Percentiles rank a stretch among this genome's conserved stretches.
These are phyloP conservation scores for Backusella circina DNA, from an alignment of 192 early-diverging fungal genomes.

Conservation along the genomic window DNA sequence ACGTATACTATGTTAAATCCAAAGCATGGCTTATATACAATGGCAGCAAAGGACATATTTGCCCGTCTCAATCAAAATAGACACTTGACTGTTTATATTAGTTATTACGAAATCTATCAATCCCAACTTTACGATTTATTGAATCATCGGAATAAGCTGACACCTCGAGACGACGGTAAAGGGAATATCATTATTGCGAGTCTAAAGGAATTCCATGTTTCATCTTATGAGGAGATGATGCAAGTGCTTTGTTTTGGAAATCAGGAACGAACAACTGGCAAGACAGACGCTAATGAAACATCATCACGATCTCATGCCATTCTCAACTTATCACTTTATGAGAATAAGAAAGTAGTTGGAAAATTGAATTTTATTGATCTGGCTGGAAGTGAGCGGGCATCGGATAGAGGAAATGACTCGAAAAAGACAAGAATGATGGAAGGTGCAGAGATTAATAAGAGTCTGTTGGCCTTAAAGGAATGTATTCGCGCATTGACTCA, in stretches of 20 bases:
- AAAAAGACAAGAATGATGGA: conserved; percentile 79
- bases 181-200: conserved; percentile 88
- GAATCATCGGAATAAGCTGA: conserved; percentile 82
- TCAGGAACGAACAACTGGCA: conserved; percentile 85
- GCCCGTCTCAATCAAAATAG: conserved; percentile 58
- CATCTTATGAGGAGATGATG: conserved; percentile 78
- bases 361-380: conserved; percentile 98
- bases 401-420: conserved; percentile 82
- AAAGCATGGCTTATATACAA: conserved; percentile 87
- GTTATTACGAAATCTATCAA: conserved; percentile 98
- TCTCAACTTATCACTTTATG: conserved; percentile 78
- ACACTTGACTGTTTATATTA: conserved; percentile 77
- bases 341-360: conserved; percentile 51
- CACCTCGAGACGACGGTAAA: conserved; percentile 94
- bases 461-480: conserved; percentile 92
- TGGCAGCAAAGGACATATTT: conserved; percentile 92
- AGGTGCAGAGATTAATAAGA: conserved; percentile 98
- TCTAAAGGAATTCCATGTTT: conserved; percentile 79
- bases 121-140: conserved; percentile 92
- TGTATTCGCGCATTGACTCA: conserved; percentile 95
- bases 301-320: conserved; percentile 97
- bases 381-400: conserved; percentile 96
- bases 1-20: conserved; percentile 95
- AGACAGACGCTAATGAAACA: conserved; percentile 89
- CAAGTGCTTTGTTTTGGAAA: conserved; percentile 91